Evolutionary conservation across 495 filamentous ascomycete genomes (phyloP), one percentile per base, ranked within the genome.

Genomic region (Penicillium macrosclerotiorum): DNA sequence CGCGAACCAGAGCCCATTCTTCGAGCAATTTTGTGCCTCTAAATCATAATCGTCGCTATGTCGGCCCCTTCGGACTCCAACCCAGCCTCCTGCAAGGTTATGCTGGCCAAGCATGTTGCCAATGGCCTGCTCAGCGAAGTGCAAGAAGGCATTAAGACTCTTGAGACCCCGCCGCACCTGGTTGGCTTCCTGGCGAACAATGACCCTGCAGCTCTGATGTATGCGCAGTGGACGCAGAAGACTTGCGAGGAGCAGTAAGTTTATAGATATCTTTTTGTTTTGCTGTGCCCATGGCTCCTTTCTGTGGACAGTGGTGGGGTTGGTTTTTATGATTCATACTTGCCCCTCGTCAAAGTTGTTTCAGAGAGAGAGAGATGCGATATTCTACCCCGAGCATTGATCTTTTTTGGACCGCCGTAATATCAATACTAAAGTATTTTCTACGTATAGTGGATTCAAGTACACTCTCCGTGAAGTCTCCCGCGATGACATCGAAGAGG

Each of bases 141-240:
- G 32, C 70, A 74, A 35, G 77, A 85, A 19, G 84, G 82, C 2
- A 66, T 96, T 34, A 73, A 77, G 55, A 84, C 79, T 36, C 71
- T 95, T 37, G 74, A 82, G 63, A 71, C 70, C 40, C 76, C 80
- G 56, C 91, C 93, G 33, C 78, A 86, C 41, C 74, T 98, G 18
- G 87, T 92, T 13, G 93, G 92, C 22, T 95, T 96, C 67, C 77
- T 98, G 42, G 88, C 93, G 38, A 96, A 95, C 63, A 74, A 80
- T 49, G 93, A 98, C 69, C 90, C 90, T 29, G 88, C 89, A 13
- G 93, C 92, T 25, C 72, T 82, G 47, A 88, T 93, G 74, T 98
- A 98, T 64, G 93, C 93, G 45, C 86, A 95, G 59, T 95, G 88
- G 90, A 95, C 90, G n/a, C 83, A 85, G 62, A 95, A 95, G 75